Evolutionary conservation across 1,284 basidiomycete species (phyloP).

Genomic region (Porphyrellus sp.): DNA sequence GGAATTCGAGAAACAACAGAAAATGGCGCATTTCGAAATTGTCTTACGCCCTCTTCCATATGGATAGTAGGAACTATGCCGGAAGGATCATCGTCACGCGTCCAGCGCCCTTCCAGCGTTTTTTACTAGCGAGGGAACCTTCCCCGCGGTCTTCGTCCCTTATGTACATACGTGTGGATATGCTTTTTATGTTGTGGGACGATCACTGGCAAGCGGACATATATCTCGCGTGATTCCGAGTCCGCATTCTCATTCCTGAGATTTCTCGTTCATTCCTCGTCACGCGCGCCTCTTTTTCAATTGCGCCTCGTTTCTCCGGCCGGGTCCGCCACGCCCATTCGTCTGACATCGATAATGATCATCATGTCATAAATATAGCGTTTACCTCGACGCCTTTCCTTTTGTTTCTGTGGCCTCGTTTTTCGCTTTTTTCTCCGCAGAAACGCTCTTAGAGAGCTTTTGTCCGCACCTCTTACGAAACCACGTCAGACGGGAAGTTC

Average conservation of each 20-base stretch:
- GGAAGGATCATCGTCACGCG: slow-evolving; percentile 27
- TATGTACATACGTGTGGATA: not conserved
- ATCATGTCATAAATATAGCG: not conserved
- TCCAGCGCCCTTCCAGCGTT: not conserved
- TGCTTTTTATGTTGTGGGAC: not conserved
- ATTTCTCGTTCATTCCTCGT: not conserved
- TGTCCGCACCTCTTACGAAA: too few species aligned
- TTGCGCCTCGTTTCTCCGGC: not conserved
- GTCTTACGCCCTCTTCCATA: slow-evolving; percentile 15
- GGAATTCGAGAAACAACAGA: not conserved
- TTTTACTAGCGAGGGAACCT: not conserved
- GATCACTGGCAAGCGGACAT: not conserved
- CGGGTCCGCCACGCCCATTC: not conserved
- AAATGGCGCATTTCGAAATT: slow-evolving; percentile 15
- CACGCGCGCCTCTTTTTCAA: not conserved
- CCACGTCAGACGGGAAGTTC: not conserved
- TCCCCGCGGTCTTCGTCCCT: not conserved
- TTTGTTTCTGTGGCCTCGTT: not conserved
- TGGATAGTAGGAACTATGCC: slow-evolving; percentile 14
- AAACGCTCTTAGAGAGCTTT: too few species aligned
- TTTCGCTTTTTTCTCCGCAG: not conserved
- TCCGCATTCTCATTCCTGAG: too few species aligned
- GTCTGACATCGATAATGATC: not conserved
- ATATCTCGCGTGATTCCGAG: not conserved
- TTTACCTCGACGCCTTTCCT: not conserved